phyloP scores from a whole-genome alignment of 371 early-diverging fungal genomes.

The Mortierella sp. region DNA sequence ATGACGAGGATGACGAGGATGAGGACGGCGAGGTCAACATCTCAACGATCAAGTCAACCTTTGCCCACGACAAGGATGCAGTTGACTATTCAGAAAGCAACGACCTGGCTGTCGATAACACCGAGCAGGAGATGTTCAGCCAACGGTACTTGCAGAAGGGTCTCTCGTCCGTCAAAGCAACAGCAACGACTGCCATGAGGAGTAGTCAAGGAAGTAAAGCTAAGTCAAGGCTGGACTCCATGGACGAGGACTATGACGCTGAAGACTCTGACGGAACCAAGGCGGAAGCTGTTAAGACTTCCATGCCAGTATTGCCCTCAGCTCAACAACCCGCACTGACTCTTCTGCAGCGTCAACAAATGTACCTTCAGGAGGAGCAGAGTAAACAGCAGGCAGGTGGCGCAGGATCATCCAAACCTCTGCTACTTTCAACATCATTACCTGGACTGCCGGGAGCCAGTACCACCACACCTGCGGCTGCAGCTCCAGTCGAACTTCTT shows the following conservation, averaged over 20 bases:
- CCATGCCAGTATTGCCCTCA: background rate
- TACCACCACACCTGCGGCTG: background rate
- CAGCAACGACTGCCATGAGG: conserved; percentile 36
- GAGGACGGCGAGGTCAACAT: conserved; percentile 57
- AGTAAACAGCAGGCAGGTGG: conserved; percentile 24
- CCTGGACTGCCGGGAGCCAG: conserved; percentile 24
- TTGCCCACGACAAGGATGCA: conserved; percentile 76
- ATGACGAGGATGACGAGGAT: conserved; percentile 60
- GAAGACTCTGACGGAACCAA: conserved; percentile 67
- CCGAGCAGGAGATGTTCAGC: conserved; percentile 50
- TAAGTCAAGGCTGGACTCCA: conserved; percentile 46
- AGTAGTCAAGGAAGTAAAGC: conserved; percentile 14
- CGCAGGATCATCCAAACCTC: conserved; percentile 14
- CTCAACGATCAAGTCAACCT: conserved; percentile 40
- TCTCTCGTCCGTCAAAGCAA: conserved; percentile 20
- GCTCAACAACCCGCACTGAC: conserved; percentile 21
- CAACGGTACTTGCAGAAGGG: conserved; percentile 43
- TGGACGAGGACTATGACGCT: conserved; percentile 78
- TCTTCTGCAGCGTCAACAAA: conserved; percentile 39
- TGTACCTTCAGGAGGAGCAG: conserved; percentile 33
- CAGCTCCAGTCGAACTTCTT: conserved; percentile 34
- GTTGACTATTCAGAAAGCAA: conserved; percentile 88
- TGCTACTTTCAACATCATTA: background rate
- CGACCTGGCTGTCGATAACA: conserved; percentile 83
- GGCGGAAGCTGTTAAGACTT: background rate